Evolutionary conservation across 176 grass and related monocot genomes (phyloP), one percentile per base, ranked within the genome.

Genomic region (Musa beccarii): DNA sequence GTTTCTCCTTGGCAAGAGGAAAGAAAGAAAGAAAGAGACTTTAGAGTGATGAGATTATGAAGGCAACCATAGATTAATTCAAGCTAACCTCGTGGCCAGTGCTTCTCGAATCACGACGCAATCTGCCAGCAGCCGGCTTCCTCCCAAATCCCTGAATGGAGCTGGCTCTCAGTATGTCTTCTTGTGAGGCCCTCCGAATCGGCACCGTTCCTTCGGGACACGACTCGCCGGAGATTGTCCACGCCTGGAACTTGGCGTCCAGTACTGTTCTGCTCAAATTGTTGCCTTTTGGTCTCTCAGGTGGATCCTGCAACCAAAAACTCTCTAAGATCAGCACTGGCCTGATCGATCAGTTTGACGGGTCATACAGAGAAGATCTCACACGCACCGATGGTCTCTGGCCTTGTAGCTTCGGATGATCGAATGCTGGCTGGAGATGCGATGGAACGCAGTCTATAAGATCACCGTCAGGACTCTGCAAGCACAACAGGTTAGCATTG

Each of bases 361-460:
- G 34, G 34, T 6, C 34, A 43, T 43, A 43, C 4, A 6, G 34
- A 43, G 34, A 43, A 43, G 34, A 43, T 43, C 34, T 43, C 15
- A 34, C 3, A 68, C 67, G 8, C 49, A 75, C 73, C 73, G 43
- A 43, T 23, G 54, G 73, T 19, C 59, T 75, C 16, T 59, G 54
- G 3, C 73, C 73, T 61, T 8, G 34, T 16, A 75, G 16, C 55
- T 75, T 61, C 0, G 73, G 73, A 59, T 75, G 73, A 59, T 75
- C 73, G n/a, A 75, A 75, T 16, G 73, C 73, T 11, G 73, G 73
- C 10, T 75, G 73, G 54, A 75, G 73, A 43, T 75, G 73, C 59
- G 54, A 59, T 1, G 73, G 54, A 61, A 75, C 73, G 54, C 73
- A 75, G 73, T 75, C 73, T 49, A 75, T 59, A n/a, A 75, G 25